These are phyloP conservation scores for Phytophthora boehmeriae DNA, from an alignment of 352 stramenopile genomes.

Conservation along the genomic window DNA sequence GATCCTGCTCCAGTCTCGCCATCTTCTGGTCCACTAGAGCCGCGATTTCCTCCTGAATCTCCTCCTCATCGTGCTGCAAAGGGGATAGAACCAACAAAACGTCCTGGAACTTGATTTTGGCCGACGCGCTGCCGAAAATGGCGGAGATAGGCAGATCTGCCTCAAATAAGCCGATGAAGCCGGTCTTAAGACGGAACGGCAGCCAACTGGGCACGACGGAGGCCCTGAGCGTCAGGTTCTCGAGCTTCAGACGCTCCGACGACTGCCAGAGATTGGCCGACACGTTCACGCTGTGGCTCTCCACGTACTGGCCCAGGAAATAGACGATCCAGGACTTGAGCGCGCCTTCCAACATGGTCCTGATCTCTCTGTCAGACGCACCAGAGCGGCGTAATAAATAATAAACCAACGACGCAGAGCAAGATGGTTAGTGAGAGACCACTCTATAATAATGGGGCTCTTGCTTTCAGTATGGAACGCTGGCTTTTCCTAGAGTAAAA, in stretches of 20 bases:
- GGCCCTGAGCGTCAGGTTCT: slow-evolving; percentile 86
- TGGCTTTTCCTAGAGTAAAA: slow-evolving; percentile 19
- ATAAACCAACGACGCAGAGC: slow-evolving; percentile 25
- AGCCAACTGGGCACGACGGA: slow-evolving; percentile 83
- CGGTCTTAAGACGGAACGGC: slow-evolving; percentile 86
- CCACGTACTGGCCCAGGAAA: slow-evolving; percentile 89
- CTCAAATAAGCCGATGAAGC: slow-evolving; percentile 88
- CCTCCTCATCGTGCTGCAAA: slow-evolving; percentile 69
- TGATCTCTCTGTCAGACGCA: background rate
- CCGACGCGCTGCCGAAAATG: slow-evolving; percentile 78
- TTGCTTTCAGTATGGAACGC: slow-evolving; percentile 5
- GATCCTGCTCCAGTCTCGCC: slow-evolving; percentile 69
- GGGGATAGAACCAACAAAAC: slow-evolving; percentile 83
- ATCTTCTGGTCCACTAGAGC: slow-evolving; percentile 72
- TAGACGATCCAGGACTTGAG: slow-evolving; percentile 89
- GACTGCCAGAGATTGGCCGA: slow-evolving; percentile 90
- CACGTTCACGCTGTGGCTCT: slow-evolving; percentile 85
- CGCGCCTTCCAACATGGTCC: slow-evolving; percentile 80
- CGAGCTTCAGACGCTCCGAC: slow-evolving; percentile 86
- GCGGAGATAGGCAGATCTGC: slow-evolving; percentile 85
- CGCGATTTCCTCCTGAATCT: slow-evolving; percentile 70
- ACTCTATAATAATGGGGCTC: background rate
- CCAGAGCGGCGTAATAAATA: background rate
- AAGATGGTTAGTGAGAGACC: background rate
- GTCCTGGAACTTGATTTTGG: slow-evolving; percentile 90